A percentile compares a stretch with the other conserved stretches of the same genome.
Evolutionary conservation across 1,284 basidiomycete species (phyloP).

Genomic region (Fistulina hepatica): DNA sequence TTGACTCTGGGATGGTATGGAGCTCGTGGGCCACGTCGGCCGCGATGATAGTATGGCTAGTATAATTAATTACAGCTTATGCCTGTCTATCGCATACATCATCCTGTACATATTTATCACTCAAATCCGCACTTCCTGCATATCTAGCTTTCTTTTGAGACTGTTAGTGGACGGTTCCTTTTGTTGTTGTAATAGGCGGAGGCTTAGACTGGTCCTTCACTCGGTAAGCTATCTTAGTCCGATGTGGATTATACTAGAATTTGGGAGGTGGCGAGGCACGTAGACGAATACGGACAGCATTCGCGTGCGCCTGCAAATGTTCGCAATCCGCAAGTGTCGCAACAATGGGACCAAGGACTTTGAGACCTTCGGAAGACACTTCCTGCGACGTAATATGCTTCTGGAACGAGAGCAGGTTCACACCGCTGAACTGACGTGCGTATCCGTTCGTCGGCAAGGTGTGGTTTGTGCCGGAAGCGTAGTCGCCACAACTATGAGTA

Average conservation of each 20-base stretch:
- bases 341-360: slow-evolving; percentile 79
- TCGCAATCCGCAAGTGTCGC: slow-evolving; percentile 90
- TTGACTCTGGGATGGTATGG: no score
- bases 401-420: slow-evolving; percentile 96
- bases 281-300: slow-evolving; percentile 69
- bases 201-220: no score
- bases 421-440: slow-evolving; percentile 95
- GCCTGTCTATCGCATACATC: no score
- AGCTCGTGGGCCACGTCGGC: no score
- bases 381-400: slow-evolving; percentile 98
- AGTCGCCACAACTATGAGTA: slow-evolving; percentile 88
- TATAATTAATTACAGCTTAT: no score
- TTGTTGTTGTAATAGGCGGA: no score
- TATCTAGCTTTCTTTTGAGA: no score
- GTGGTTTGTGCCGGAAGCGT: slow-evolving; percentile 98
- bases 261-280: slow-evolving; percentile 11
- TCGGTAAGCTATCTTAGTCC: no score
- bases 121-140: no score
- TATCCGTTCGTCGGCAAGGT: slow-evolving; percentile 93
- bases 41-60: no score
- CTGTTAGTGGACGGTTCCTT: no score
- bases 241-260: slow-evolving; percentile 1
- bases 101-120: no score
- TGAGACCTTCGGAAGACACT: slow-evolving; percentile 72
- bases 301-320: slow-evolving; percentile 90